Evolutionary conservation across 768 basidiomycete genomes (phyloP).

Genomic region (Sarcomyxa edulis): DNA sequence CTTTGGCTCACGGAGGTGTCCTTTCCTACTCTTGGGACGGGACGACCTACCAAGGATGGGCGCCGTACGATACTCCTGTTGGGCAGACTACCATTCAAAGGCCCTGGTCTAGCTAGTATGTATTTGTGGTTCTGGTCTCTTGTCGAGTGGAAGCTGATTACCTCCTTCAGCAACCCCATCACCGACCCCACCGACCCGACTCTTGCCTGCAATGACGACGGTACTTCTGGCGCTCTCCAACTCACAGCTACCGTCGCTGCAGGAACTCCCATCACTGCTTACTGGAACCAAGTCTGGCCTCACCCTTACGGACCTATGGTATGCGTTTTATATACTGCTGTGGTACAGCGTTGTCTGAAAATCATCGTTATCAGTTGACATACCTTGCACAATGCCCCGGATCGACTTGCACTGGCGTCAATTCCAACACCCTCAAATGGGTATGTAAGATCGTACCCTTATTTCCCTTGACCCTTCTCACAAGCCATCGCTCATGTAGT

Average conservation of each 20-base stretch:
- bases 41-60: conserved; percentile 34
- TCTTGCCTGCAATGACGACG: conserved; percentile 43
- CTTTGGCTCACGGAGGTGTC: conserved; percentile 39
- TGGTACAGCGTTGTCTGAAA: neutral
- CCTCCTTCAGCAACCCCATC: conserved; percentile 33
- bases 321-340: neutral
- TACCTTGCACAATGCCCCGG: conserved; percentile 44
- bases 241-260: conserved; percentile 37
- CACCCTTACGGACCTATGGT: conserved; percentile 41
- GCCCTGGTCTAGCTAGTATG: conserved; percentile 40
- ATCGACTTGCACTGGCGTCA: conserved; percentile 33
- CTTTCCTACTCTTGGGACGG: conserved; percentile 33
- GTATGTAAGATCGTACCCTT: conserved; percentile 17
- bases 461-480: neutral
- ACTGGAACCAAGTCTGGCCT: conserved; percentile 46
- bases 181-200: conserved; percentile 28
- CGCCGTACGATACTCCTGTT: conserved; percentile 34
- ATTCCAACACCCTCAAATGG: conserved; percentile 34
- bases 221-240: conserved; percentile 32
- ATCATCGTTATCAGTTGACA: conserved; percentile 22
- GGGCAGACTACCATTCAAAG: conserved; percentile 39
- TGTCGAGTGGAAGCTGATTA: neutral
- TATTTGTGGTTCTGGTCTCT: neutral
- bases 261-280: conserved; percentile 35
- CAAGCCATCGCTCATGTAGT: conserved; percentile 16